Conservation (phyloP, 75 land plant species). For the Pinus albicaulis region DNA sequence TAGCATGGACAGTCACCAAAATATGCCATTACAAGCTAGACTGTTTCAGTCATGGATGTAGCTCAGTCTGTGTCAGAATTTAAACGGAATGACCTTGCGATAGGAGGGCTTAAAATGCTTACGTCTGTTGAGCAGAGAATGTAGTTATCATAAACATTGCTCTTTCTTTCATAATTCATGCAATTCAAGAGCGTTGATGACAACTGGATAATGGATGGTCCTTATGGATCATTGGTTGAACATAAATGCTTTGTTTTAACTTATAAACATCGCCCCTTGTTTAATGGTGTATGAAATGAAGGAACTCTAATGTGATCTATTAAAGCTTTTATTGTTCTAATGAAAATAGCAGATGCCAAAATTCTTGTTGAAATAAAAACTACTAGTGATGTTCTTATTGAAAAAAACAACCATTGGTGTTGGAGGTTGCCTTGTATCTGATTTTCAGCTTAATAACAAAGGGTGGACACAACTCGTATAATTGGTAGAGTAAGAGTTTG, state of each 20-base stretch:
- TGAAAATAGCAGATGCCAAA: not conserved
- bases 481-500: too few relatives aligned
- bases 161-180: not conserved
- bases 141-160: not conserved
- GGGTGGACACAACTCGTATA: not conserved
- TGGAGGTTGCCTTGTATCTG: not conserved
- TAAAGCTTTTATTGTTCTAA: not conserved
- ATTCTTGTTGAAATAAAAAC: not conserved
- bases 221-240: not conserved
- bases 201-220: not conserved
- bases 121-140: not conserved
- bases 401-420: too few relatives aligned
- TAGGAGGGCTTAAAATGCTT: not conserved
- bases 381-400: not conserved
- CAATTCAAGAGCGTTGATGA: not conserved
- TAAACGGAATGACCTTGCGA: not conserved
- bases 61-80: not conserved
- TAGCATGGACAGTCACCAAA: constrained; percentile 7
- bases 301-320: not conserved
- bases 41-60: constrained; percentile 3
- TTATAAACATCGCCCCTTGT: not conserved
- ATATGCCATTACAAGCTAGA: constrained; percentile 6
- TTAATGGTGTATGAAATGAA: not conserved
- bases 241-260: not conserved
- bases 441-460: not conserved